Conservation (phyloP, 1,139 yeast genomes). For the Debaryomyces udenii region DNA sequence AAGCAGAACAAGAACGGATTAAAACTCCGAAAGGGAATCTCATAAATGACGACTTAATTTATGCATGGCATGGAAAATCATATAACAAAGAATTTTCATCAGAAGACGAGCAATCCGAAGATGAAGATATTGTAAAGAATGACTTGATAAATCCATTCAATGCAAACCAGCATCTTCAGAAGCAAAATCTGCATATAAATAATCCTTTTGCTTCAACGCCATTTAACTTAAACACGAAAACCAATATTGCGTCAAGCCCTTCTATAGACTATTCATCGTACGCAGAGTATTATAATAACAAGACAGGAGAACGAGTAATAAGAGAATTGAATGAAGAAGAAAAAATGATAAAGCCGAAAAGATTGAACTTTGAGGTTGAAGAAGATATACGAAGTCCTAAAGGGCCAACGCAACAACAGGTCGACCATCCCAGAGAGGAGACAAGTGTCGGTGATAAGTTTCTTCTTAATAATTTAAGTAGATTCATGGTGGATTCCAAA, state of each 20-base stretch:
- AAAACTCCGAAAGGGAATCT: slow-evolving; percentile 40
- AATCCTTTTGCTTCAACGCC: slow-evolving; percentile 4
- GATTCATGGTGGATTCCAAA: slow-evolving; percentile 15
- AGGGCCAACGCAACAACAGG: not conserved
- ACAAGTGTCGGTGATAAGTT: slow-evolving; percentile 19
- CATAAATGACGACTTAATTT: slow-evolving; percentile 36
- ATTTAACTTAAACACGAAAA: not conserved
- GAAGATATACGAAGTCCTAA: slow-evolving; percentile 2
- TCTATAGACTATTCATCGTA: slow-evolving; percentile 22
- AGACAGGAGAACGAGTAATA: slow-evolving; percentile 29
- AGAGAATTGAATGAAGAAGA: slow-evolving; percentile 24
- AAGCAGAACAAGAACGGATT: too few relatives aligned
- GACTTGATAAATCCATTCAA: slow-evolving; percentile 3
- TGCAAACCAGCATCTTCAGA: not conserved
- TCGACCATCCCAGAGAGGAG: slow-evolving; percentile 10
- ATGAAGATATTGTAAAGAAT: not conserved
- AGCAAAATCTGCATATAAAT: not conserved
- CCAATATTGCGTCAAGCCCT: slow-evolving; percentile 1
- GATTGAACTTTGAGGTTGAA: slow-evolving; percentile 24
- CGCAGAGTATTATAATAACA: slow-evolving; percentile 30
- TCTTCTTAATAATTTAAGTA: slow-evolving; percentile 17
- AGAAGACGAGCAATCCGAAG: slow-evolving; percentile 32
- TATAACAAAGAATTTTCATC: slow-evolving; percentile 28
- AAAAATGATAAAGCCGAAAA: slow-evolving; percentile 30
- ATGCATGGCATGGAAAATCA: slow-evolving; percentile 43